These are phyloP conservation scores for Metarhizium guizhouense DNA, from an alignment of 2,329 filamentous ascomycete genomes.

Conservation along the genomic window DNA sequence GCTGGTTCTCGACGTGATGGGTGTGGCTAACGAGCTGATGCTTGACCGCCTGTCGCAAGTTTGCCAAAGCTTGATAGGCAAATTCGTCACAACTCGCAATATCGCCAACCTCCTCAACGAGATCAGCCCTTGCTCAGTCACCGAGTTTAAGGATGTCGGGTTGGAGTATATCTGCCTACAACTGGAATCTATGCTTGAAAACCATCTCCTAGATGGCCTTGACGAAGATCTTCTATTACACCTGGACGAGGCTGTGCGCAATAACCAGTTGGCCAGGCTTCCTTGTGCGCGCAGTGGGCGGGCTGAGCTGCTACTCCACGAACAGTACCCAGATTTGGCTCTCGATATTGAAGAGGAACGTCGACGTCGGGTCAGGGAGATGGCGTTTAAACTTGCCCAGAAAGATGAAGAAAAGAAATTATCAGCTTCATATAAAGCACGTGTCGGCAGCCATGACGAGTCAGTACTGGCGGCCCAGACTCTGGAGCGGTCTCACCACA, in stretches of 20 bases:
- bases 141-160: slow-evolving; percentile 78
- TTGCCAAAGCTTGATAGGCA: slow-evolving; percentile 76
- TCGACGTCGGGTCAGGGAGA: slow-evolving; percentile 63
- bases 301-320: slow-evolving; percentile 56
- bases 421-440: slow-evolving; percentile 50
- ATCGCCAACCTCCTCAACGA: slow-evolving; percentile 78
- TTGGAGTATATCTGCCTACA: slow-evolving; percentile 89
- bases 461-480: slow-evolving; percentile 29
- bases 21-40: slow-evolving; percentile 89
- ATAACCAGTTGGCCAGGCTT: slow-evolving; percentile 70
- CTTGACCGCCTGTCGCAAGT: slow-evolving; percentile 82
- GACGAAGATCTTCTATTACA: slow-evolving; percentile 76
- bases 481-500: slow-evolving; percentile 36
- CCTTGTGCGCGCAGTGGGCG: slow-evolving; percentile 71
- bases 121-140: slow-evolving; percentile 74
- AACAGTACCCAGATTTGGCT: slow-evolving; percentile 54
- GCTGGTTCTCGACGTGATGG: slow-evolving; percentile 83
- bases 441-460: slow-evolving; percentile 59
- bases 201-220: slow-evolving; percentile 75
- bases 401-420: slow-evolving; percentile 56
- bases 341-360: slow-evolving; percentile 60
- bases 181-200: slow-evolving; percentile 85
- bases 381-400: slow-evolving; percentile 57
- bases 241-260: slow-evolving; percentile 69
- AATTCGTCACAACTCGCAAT: slow-evolving; percentile 79